Conservation (phyloP, 202 grass and related monocot species). For the Schoenoplectus triqueter region DNA sequence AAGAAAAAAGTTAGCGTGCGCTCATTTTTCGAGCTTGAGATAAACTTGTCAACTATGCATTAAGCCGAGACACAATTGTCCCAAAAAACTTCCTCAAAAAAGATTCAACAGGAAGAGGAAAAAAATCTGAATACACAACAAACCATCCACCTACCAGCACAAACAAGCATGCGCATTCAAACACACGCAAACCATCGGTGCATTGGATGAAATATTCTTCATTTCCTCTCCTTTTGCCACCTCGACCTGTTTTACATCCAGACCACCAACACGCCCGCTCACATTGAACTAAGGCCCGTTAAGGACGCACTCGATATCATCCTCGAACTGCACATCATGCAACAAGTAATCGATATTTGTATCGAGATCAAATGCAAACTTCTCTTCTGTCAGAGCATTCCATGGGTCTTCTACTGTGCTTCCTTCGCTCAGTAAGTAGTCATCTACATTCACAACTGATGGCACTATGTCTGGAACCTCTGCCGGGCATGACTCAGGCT, state of each 20-base stretch:
- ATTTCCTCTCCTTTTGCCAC: slow-evolving; percentile 43
- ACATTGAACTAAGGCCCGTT: slow-evolving; percentile 46
- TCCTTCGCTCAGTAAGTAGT: slow-evolving; percentile 37
- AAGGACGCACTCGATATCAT: slow-evolving; percentile 55
- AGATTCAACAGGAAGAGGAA: neutral
- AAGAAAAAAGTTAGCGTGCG: too few relatives aligned
- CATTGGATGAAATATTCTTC: slow-evolving; percentile 40
- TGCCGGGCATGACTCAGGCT: slow-evolving; percentile 32
- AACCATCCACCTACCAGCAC: slow-evolving; percentile 1
- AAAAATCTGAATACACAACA: slow-evolving; percentile 5
- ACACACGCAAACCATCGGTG: slow-evolving; percentile 10
- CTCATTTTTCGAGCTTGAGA: slow-evolving; percentile 31
- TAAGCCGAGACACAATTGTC: slow-evolving; percentile 6
- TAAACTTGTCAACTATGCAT: slow-evolving; percentile 22
- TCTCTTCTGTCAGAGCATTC: slow-evolving; percentile 63
- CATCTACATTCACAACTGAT: slow-evolving; percentile 13
- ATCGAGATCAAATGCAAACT: slow-evolving; percentile 55
- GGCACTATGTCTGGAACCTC: neutral
- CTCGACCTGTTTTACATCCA: slow-evolving; percentile 33
- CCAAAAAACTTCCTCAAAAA: slow-evolving; percentile 34
- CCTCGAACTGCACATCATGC: slow-evolving; percentile 52
- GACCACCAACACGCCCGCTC: slow-evolving; percentile 34
- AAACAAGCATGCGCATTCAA: slow-evolving; percentile 28
- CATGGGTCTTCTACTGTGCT: slow-evolving; percentile 48
- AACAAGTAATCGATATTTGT: slow-evolving; percentile 55